phyloP scores from a whole-genome alignment of 768 basidiomycete genomes.

The Podaxis mareebaensis region DNA sequence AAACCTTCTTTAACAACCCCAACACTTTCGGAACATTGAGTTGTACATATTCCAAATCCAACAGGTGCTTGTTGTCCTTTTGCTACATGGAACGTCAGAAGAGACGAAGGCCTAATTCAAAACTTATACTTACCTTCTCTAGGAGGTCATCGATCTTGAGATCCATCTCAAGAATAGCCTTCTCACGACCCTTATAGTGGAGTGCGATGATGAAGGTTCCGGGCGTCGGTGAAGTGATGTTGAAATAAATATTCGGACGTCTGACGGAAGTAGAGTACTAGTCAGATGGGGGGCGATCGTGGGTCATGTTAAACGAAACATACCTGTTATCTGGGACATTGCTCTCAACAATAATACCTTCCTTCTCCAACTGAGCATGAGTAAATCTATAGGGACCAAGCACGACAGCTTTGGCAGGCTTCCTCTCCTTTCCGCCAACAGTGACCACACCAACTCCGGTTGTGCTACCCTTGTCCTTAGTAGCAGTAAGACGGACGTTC shows the following conservation, averaged over 20 bases:
- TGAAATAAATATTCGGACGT: constrained; percentile 98
- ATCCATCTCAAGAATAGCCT: constrained; percentile 99
- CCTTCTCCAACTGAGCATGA: constrained; percentile 97
- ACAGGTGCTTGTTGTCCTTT: constrained; percentile 96
- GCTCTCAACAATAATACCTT: constrained; percentile 98
- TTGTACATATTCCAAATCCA: constrained; percentile 98
- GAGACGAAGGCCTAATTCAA: constrained; percentile 5
- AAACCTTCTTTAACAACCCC: constrained; percentile 90
- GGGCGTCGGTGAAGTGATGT: constrained; percentile 95
- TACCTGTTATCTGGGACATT: constrained; percentile 98
- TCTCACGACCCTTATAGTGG: constrained; percentile 98
- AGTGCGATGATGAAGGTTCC: constrained; percentile 99
- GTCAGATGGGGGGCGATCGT: constrained; percentile 6
- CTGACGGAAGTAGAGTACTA: constrained; percentile 39
- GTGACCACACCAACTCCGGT: constrained; percentile 93
- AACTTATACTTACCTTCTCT: constrained; percentile 73
- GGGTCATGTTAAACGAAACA: constrained; percentile 25
- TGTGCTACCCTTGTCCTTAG: constrained; percentile 85
- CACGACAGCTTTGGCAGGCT: constrained; percentile 78
- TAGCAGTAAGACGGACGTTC: constrained; percentile 90
- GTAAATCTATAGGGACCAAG: constrained; percentile 97
- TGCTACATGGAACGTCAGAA: constrained; percentile 54
- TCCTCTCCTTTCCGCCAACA: constrained; percentile 97
- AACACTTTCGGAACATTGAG: constrained; percentile 95
- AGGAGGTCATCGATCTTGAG: constrained; percentile 97